Conservation (phyloP, 805 yeast genomes). For the Metschnikowia shivogae region DNA sequence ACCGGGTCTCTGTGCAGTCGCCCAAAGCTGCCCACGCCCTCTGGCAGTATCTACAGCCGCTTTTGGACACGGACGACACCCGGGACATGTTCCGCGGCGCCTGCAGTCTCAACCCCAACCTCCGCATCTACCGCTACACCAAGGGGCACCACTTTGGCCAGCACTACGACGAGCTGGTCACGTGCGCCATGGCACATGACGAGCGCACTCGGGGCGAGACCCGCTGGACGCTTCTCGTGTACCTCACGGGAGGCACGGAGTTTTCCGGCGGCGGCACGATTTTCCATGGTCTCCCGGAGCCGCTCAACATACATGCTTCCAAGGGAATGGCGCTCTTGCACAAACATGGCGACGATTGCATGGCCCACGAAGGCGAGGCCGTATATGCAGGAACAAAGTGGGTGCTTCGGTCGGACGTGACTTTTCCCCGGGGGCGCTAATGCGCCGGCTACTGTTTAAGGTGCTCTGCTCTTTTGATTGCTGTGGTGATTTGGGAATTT, state of each 20-base stretch:
- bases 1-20: constrained; percentile 43
- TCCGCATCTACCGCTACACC: constrained; percentile 51
- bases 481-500: too few relatives aligned
- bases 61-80: constrained; percentile 27
- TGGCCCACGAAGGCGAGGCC: constrained; percentile 53
- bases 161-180: constrained; percentile 59
- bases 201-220: constrained; percentile 37
- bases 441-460: too few relatives aligned
- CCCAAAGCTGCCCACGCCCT: constrained; percentile 31
- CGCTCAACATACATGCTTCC: constrained; percentile 41
- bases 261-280: constrained; percentile 59
- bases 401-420: constrained; percentile 58
- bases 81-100: constrained; percentile 33
- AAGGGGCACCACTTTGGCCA: constrained; percentile 57
- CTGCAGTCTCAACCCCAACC: constrained; percentile 50
- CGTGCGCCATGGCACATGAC: constrained; percentile 23
- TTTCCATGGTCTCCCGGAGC: constrained; percentile 36
- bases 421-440: constrained; percentile 5
- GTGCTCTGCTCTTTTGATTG: too few relatives aligned
- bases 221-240: constrained; percentile 56
- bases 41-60: constrained; percentile 39
- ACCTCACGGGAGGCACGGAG: constrained; percentile 54
- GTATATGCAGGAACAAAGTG: constrained; percentile 54
- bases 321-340: constrained; percentile 58
- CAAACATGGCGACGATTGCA: constrained; percentile 63